Evolutionary conservation across 163 green algal species (phyloP).

Genomic region (Volvox carteri): DNA sequence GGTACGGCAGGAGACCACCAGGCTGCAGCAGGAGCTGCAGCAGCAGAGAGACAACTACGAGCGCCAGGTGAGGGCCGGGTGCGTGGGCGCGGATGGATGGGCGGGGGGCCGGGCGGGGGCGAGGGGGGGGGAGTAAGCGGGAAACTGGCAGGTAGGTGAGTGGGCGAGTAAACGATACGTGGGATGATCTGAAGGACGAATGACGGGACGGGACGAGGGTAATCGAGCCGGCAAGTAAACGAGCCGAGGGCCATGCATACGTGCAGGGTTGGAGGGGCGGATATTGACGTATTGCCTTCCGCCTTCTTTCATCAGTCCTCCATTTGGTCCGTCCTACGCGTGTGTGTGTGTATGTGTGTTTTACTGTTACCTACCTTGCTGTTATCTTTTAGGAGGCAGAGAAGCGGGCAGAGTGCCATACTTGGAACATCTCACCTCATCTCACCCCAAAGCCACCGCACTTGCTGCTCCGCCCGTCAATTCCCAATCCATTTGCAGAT

Average conservation of each 20-base stretch:
- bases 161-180: no score
- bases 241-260: not conserved
- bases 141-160: no score
- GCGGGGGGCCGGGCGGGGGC: not conserved
- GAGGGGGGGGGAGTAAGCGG: not conserved
- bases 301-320: not conserved
- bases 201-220: not conserved
- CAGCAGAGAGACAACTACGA: constrained; percentile 16
- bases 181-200: no score
- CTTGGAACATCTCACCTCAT: not conserved
- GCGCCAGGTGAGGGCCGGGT: constrained; percentile 4
- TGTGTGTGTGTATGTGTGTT: not conserved
- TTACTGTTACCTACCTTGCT: not conserved
- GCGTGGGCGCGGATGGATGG: not conserved
- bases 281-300: no score
- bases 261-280: no score
- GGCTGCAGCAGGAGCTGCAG: not conserved
- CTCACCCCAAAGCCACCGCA: no score
- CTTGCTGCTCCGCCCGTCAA: not conserved
- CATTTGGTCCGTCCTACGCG: not conserved
- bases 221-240: not conserved
- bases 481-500: not conserved
- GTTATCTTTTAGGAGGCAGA: not conserved
- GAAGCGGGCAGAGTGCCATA: not conserved
- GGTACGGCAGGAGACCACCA: not conserved